Evolutionary conservation across 352 stramenopile genomes (phyloP).

Genomic region (Phytophthora pseudosyringae): DNA sequence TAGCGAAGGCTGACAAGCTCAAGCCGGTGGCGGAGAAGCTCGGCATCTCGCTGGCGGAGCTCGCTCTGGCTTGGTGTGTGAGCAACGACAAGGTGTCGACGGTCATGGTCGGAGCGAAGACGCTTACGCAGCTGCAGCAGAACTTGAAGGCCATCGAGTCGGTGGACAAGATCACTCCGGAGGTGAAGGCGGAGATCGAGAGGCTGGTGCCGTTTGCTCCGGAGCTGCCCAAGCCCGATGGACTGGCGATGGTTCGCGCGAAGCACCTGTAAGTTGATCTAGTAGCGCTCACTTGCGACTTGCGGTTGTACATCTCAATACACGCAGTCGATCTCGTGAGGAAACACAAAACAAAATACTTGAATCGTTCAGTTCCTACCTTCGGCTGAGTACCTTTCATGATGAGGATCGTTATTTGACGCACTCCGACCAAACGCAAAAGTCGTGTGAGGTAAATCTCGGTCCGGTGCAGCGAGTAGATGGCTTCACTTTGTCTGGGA

Average conservation of each 20-base stretch:
- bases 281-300: no score
- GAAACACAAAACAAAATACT: no score
- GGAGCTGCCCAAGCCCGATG: background rate
- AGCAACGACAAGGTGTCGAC: slow-evolving; percentile 62
- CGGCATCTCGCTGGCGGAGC: slow-evolving; percentile 42
- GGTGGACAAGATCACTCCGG: slow-evolving; percentile 51
- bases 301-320: no score
- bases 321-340: no score
- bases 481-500: no score
- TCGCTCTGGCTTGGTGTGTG: slow-evolving; percentile 67
- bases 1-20: slow-evolving; percentile 40
- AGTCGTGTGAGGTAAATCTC: no score
- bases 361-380: no score
- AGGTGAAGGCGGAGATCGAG: slow-evolving; percentile 60
- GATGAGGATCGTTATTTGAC: no score
- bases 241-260: background rate
- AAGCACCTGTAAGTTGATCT: background rate
- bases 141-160: slow-evolving; percentile 59
- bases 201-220: slow-evolving; percentile 32
- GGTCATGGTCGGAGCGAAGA: slow-evolving; percentile 66
- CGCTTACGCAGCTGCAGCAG: slow-evolving; percentile 54
- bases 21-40: slow-evolving; percentile 51
- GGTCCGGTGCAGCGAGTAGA: no score
- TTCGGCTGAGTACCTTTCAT: no score
- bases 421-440: no score